phyloP scores from a whole-genome alignment of 345 rosid species.

The Syzygium oleosum region DNA sequence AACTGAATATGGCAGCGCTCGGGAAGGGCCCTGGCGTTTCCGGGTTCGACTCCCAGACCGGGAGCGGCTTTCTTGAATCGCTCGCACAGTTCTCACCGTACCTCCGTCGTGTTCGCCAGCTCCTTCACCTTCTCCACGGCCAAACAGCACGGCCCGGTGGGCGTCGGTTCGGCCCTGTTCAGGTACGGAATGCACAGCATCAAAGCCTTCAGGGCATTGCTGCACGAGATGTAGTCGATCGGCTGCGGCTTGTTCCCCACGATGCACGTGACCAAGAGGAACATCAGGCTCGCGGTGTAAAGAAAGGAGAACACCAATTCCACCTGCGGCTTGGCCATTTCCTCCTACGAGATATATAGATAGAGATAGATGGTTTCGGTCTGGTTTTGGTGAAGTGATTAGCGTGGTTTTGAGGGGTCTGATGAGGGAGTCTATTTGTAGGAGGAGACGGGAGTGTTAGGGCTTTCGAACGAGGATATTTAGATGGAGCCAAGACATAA shows the following conservation, averaged over 20 bases:
- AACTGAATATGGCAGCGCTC: conserved; percentile 1
- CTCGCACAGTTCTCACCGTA: conserved; percentile 4
- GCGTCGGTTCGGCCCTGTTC: background rate
- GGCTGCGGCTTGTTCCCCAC: background rate
- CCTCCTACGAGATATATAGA: background rate
- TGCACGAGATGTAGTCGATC: background rate
- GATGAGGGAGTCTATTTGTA: background rate
- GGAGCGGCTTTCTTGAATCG: conserved; percentile 6
- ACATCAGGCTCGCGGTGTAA: background rate
- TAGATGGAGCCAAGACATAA: no score
- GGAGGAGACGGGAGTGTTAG: background rate
- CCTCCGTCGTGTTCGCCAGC: background rate
- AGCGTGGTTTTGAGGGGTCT: background rate
- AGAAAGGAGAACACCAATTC: background rate
- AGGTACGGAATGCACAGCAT: conserved; percentile 1
- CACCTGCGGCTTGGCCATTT: background rate
- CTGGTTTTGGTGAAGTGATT: background rate
- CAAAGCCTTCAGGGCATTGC: background rate
- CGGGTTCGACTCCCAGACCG: background rate
- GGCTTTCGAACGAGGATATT: background rate
- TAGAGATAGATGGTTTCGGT: background rate
- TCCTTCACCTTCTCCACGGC: background rate
- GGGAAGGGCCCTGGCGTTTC: conserved; percentile 14
- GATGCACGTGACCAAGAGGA: background rate
- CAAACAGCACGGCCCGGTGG: background rate